Base-by-base conservation (phyloP, 2,329 filamentous ascomycete genomes). In the Cladophialophora exuberans region DNA sequence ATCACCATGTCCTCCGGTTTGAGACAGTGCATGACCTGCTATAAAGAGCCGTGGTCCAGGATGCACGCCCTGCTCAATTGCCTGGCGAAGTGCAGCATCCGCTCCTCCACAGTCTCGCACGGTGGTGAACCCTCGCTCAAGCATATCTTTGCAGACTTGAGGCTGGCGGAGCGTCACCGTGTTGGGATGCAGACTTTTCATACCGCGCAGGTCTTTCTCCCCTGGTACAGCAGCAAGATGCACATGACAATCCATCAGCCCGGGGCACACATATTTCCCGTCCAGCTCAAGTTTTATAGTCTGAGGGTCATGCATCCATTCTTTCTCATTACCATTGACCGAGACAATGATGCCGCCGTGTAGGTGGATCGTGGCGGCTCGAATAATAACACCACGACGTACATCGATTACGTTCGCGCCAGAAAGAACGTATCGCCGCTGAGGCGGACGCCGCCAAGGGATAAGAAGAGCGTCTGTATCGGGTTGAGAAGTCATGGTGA, bases 1-100 rank as follows among this genome's bases (percentile, higher is more conserved):
- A 63, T 85, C 82, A 2, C 75, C 80, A 59, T 85, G 82, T 0
- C 83, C 83, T 1, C 82, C 82, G 0, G 82, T 82, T 66, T 85
- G 82, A 3, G 75, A 79, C 4, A 85, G 73, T 0, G 77, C 80
- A 46, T 78, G 73, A 6, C 77, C 78, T 1, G 79, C 73, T 23
- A 83, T 80, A 65, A 83, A 83, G 3, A 85, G 64, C 9, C 81
- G 68, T 0, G 82, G 83, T 0, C 82, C 83, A 1, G 76, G 75
- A 33, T 81, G 74, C 0, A 84, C 72, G 2, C 77, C 76, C n/a
- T 85, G 80, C 1, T 72, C 74, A 13, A 85, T 73, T 1, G 83
- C 81, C 60, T 84, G 79, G 67, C 0, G 73, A n/a, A n/a, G n/a
- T n/a, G n/a, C n/a, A n/a, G n/a, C n/a, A n/a, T n/a, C 72, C 1